phyloP scores from a whole-genome alignment of 805 yeast species.

The Candida maesae region DNA sequence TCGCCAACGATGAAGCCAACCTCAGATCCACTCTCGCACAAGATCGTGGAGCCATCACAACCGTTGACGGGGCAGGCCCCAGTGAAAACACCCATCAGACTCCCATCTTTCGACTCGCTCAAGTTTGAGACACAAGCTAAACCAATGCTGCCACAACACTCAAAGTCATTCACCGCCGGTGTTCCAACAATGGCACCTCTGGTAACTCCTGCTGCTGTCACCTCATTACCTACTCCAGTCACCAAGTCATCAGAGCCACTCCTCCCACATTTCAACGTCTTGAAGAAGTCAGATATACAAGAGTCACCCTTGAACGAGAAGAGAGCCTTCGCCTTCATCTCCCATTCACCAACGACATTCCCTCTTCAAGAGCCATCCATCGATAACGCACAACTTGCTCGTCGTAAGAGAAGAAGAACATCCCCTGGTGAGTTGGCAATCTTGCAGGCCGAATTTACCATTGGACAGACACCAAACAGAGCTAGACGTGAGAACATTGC shows the following conservation, averaged over 20 bases:
- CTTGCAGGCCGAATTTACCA: conserved; percentile 72
- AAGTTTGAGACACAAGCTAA: conserved; percentile 12
- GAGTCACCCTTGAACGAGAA: conserved; percentile 29
- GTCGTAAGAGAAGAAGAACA: conserved; percentile 94
- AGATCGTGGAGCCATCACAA: conserved; percentile 4
- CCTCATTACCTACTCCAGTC: conserved; percentile 10
- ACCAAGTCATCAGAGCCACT: conserved; percentile 2
- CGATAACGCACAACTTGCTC: conserved; percentile 88
- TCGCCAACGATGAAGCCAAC: conserved; percentile 13
- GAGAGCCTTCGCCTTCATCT: conserved; percentile 74
- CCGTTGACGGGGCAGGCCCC: conserved; percentile 1
- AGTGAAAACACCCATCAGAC: conserved; percentile 24
- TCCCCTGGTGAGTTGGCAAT: conserved; percentile 81
- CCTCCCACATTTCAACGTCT: conserved; percentile 1
- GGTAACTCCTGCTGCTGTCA: conserved; percentile 8
- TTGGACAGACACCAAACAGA: conserved; percentile 80
- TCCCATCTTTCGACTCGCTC: conserved; percentile 27
- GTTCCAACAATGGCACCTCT: conserved; percentile 5
- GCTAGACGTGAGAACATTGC: conserved; percentile 77
- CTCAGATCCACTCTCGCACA: neutral
- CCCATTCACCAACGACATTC: conserved; percentile 88
- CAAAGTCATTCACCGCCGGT: conserved; percentile 8
- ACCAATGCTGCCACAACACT: conserved; percentile 1
- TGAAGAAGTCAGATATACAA: conserved; percentile 2
- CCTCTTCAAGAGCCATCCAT: conserved; percentile 78